Conservation (phyloP, 371 early-diverging fungal species). For the Mucor sp. region DNA sequence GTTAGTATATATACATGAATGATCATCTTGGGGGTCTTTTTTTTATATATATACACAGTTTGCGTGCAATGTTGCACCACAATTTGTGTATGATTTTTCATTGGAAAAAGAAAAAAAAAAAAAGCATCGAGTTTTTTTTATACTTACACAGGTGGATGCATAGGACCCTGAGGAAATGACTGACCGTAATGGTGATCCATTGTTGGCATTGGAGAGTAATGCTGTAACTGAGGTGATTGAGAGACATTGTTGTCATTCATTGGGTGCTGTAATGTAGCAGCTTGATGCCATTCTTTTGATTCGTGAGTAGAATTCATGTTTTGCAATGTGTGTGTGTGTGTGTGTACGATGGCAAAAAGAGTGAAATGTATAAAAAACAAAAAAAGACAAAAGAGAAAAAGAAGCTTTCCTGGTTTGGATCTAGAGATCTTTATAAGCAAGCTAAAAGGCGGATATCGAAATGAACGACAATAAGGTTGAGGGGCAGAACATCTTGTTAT, state of each 20-base stretch:
- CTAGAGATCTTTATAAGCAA: constrained; percentile 21
- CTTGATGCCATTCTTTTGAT: constrained; percentile 45
- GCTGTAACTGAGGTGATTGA: constrained; percentile 31
- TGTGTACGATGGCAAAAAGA: constrained; percentile 4
- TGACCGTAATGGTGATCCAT: constrained; percentile 34
- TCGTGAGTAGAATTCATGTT: constrained; percentile 42
- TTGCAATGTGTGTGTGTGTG: too few relatives aligned
- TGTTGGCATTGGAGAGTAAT: constrained; percentile 28
- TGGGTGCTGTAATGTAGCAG: constrained; percentile 27
- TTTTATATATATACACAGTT: neutral
- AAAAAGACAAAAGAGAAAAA: constrained; percentile 6
- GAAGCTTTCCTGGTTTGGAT: constrained; percentile 12
- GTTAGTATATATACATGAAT: constrained; percentile 6
- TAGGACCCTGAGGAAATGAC: constrained; percentile 30
- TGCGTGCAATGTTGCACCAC: constrained; percentile 30
- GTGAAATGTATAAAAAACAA: constrained; percentile 7
- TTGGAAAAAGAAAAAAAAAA: constrained; percentile 1
- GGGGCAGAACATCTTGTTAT: constrained; percentile 20
- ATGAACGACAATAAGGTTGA: constrained; percentile 31
- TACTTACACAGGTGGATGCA: constrained; percentile 45
- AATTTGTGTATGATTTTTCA: neutral
- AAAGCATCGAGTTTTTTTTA: neutral
- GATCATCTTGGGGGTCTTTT: neutral
- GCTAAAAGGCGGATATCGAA: constrained; percentile 25
- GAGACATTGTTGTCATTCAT: constrained; percentile 27